A percentile compares a stretch with the other conserved stretches of the same genome.
These are phyloP conservation scores for Pythium oligandrum DNA, from an alignment of 352 stramenopile species.

Conservation along the genomic window DNA sequence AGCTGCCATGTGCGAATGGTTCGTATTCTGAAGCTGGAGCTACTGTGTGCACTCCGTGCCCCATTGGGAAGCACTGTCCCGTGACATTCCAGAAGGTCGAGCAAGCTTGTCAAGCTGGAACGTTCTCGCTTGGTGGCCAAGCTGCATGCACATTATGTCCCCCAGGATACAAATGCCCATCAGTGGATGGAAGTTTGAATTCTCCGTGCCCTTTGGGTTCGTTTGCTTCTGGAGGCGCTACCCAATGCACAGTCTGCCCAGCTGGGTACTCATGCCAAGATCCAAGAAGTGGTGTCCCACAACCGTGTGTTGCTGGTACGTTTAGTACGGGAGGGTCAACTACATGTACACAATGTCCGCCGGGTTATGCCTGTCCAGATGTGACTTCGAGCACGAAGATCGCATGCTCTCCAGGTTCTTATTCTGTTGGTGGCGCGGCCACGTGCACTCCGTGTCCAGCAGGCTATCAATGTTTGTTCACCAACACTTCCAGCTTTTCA, in stretches of 20 bases:
- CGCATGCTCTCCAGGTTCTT: conserved; percentile 52
- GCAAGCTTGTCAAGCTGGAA: conserved; percentile 42
- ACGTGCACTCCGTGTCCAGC: conserved; percentile 67
- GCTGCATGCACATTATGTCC: conserved; percentile 39
- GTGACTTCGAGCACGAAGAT: conserved; percentile 36
- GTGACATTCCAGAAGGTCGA: conserved; percentile 28
- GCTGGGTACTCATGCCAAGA: conserved; percentile 49
- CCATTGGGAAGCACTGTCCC: conserved; percentile 58
- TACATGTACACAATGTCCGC: conserved; percentile 49
- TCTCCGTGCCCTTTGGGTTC: conserved; percentile 33
- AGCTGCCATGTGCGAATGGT: conserved; percentile 41
- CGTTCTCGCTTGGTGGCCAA: conserved; percentile 58
- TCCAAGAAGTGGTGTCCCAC: conserved; percentile 20
- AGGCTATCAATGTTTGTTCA: conserved; percentile 70
- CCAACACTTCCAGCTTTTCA: conserved; percentile 54
- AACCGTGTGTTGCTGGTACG: conserved; percentile 43
- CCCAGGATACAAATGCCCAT: conserved; percentile 48
- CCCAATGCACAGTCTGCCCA: conserved; percentile 64
- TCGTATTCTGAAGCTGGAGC: conserved; percentile 45
- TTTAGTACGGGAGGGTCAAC: conserved; percentile 56
- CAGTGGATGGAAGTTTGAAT: conserved; percentile 43
- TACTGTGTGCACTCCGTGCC: conserved; percentile 40
- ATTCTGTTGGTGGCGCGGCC: conserved; percentile 38
- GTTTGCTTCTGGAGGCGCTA: conserved; percentile 29
- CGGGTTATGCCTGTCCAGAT: conserved; percentile 75